Conservation (phyloP, 495 filamentous ascomycete species). For the Aspergillus baeticus region DNA sequence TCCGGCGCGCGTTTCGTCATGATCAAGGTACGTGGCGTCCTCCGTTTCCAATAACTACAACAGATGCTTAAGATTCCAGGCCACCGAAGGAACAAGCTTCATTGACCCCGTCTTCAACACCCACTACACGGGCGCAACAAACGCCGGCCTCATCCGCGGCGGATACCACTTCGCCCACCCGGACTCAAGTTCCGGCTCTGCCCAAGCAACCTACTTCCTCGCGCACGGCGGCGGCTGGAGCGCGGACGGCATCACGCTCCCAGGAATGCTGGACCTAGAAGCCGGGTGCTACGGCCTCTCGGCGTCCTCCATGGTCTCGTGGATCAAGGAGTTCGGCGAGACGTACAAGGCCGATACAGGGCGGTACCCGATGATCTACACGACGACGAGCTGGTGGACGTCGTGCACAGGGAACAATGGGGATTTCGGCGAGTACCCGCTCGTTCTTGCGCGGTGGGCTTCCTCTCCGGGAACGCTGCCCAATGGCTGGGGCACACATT, state of each 20-base stretch:
- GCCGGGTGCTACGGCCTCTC: conserved; percentile 49
- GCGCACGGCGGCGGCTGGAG: conserved; percentile 58
- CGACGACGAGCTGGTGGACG: conserved; percentile 56
- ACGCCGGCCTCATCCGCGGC: conserved; percentile 54
- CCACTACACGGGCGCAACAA: conserved; percentile 55
- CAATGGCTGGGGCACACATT: conserved; percentile 55
- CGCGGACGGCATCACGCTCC: conserved; percentile 57
- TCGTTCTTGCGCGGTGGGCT: conserved; percentile 53
- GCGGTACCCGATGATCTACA: conserved; percentile 57
- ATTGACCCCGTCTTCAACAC: conserved; percentile 47
- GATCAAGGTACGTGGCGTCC: conserved; percentile 53
- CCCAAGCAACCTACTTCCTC: conserved; percentile 55
- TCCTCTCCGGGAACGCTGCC: conserved; percentile 43
- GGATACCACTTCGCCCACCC: conserved; percentile 62
- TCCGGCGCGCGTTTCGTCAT: conserved; percentile 53
- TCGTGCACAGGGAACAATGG: conserved; percentile 53
- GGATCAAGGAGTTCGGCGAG: conserved; percentile 56
- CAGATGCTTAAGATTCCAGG: conserved; percentile 29
- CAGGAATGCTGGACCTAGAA: conserved; percentile 64
- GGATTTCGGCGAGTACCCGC: conserved; percentile 46
- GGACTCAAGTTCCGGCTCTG: conserved; percentile 36
- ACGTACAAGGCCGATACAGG: conserved; percentile 46
- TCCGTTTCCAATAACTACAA: neutral
- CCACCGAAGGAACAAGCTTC: conserved; percentile 56
- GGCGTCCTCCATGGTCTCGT: conserved; percentile 47